Percentiles rank a stretch among this genome's conserved stretches.
phyloP scores from a whole-genome alignment of 2,329 filamentous ascomycete species.

The Bipolaris gigantea region DNA sequence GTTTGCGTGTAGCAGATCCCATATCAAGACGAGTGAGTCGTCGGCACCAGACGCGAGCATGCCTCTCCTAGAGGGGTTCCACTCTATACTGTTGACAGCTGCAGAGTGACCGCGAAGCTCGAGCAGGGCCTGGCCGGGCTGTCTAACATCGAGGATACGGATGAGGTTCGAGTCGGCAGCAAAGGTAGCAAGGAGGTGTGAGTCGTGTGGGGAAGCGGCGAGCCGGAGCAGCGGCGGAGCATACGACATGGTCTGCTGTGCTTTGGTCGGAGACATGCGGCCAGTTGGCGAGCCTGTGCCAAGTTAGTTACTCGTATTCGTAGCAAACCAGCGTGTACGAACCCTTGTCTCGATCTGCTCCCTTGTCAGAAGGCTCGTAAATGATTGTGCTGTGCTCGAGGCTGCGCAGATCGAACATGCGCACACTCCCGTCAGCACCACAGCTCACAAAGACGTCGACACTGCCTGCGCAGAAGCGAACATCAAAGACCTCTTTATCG shows the following conservation, averaged over 20 bases:
- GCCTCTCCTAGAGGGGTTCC: conserved; percentile 85
- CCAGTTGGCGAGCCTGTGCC: conserved; percentile 49
- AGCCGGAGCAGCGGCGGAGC: conserved; percentile 72
- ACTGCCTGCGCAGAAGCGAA: conserved; percentile 95
- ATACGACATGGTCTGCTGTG: conserved; percentile 71
- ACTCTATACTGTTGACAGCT: conserved; percentile 89
- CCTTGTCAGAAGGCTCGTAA: conserved; percentile 93
- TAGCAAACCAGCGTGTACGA: conserved; percentile 8
- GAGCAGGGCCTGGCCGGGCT: conserved; percentile 91
- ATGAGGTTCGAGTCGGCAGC: conserved; percentile 90
- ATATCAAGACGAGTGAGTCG: conserved; percentile 87
- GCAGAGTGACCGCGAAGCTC: conserved; percentile 89
- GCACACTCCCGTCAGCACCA: conserved; percentile 93
- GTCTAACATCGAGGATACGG: conserved; percentile 91
- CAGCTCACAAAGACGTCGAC: conserved; percentile 99
- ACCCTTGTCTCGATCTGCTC: conserved; percentile 53
- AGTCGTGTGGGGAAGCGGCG: conserved; percentile 91
- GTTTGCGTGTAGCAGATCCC: conserved; percentile 80
- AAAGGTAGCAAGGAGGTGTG: conserved; percentile 95
- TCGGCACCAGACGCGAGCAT: conserved; percentile 90
- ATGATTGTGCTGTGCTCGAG: conserved; percentile 98
- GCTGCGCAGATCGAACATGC: conserved; percentile 97
- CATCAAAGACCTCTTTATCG: conserved; percentile 98
- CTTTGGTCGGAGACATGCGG: conserved; percentile 70
- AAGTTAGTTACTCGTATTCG: conserved; percentile 5